Percentiles rank a stretch among this genome's conserved stretches.
These are phyloP conservation scores for Botrytis sinoallii DNA, from an alignment of 2,329 filamentous ascomycete genomes.

Conservation along the genomic window DNA sequence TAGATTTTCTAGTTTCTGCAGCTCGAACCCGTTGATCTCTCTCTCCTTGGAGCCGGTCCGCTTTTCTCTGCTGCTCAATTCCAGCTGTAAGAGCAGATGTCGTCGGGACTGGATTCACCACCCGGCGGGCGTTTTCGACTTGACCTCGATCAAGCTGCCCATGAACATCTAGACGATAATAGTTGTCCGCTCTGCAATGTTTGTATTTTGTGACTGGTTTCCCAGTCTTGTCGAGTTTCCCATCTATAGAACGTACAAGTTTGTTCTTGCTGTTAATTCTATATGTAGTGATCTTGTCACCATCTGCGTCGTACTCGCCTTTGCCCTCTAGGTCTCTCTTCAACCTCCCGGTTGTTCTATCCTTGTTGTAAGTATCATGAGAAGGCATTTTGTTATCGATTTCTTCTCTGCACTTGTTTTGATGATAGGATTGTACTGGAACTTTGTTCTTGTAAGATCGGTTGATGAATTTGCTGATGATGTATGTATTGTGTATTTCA, in stretches of 20 bases:
- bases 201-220: background rate
- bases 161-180: background rate
- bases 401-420: background rate
- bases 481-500: background rate
- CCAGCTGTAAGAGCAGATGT: background rate
- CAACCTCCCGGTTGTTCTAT: background rate
- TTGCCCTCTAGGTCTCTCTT: too few relatives aligned
- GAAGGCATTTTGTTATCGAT: background rate
- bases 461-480: background rate
- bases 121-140: background rate
- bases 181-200: background rate
- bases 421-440: background rate
- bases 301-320: background rate
- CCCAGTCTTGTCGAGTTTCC: background rate
- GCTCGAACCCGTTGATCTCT: background rate
- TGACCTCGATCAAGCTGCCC: background rate
- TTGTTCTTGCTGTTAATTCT: background rate
- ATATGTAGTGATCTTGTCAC: background rate
- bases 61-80: background rate
- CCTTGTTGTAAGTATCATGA: background rate
- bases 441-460: background rate
- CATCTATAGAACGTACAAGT: background rate
- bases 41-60: accelerated
- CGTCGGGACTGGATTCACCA: background rate
- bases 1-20: background rate